A percentile compares a stretch with the other conserved stretches of the same genome.
Conservation (phyloP, 176 grass and related monocot genomes). For the Olyra latifolia region DNA sequence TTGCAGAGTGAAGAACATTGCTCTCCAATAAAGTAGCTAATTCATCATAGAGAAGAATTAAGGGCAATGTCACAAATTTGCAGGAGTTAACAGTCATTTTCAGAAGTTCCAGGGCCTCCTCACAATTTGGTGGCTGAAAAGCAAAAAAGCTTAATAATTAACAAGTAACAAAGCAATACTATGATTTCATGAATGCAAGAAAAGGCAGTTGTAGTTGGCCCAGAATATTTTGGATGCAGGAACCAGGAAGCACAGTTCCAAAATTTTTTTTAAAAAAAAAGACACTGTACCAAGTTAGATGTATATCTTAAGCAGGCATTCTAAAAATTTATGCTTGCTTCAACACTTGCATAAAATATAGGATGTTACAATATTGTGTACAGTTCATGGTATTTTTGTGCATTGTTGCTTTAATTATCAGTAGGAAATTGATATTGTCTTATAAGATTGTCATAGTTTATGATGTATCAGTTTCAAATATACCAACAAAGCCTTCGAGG, state of each 20-base stretch:
- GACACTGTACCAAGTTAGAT: not conserved
- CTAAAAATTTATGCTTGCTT: constrained; percentile 18
- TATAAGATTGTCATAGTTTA: constrained; percentile 2
- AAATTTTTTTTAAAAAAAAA: constrained; percentile 8
- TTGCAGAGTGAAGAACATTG: constrained; percentile 52
- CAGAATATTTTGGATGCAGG: not conserved
- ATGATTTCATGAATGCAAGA: constrained; percentile 13
- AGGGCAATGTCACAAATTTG: constrained; percentile 60
- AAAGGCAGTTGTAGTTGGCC: not conserved
- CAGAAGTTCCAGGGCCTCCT: constrained; percentile 79
- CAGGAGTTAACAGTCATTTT: constrained; percentile 76
- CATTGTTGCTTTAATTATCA: not conserved
- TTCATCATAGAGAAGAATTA: constrained; percentile 90
- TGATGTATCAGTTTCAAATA: constrained; percentile 13
- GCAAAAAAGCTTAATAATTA: constrained; percentile 20
- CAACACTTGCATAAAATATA: constrained; percentile 1
- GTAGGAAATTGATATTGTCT: not conserved
- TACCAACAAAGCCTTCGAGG: not conserved
- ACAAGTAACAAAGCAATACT: constrained; percentile 8
- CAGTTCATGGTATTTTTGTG: constrained; percentile 10
- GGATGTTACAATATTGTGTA: constrained; percentile 2
- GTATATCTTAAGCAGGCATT: not conserved
- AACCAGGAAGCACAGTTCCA: constrained; percentile 5
- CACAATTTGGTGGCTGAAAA: constrained; percentile 68
- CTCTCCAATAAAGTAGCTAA: constrained; percentile 67